Conservation (phyloP, 495 filamentous ascomycete species). For the Hypoxylon subgilvum region DNA sequence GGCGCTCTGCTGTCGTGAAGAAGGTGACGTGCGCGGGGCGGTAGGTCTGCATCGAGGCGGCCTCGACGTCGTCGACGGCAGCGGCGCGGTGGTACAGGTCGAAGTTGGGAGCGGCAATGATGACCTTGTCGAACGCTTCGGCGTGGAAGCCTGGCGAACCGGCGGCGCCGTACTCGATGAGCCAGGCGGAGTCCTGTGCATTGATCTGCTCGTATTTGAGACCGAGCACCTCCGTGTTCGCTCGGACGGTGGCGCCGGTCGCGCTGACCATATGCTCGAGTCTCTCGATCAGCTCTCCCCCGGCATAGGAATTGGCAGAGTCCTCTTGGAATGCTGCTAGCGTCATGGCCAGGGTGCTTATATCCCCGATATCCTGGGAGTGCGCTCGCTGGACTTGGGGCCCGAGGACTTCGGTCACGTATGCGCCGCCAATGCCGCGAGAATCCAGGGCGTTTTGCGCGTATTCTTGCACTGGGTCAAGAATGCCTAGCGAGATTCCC, state of each 20-base stretch:
- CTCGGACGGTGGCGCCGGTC: conserved; percentile 8
- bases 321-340: conserved; percentile 35
- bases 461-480: conserved; percentile 11
- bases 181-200: conserved; percentile 26
- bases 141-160: background rate
- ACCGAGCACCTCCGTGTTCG: conserved; percentile 23
- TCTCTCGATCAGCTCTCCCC: conserved; percentile 31
- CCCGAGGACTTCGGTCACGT: conserved; percentile 46
- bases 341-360: conserved; percentile 23
- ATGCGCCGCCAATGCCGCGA: conserved; percentile 27
- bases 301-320: conserved; percentile 23
- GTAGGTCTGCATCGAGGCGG: conserved; percentile 18
- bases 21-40: conserved; percentile 26
- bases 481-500: conserved; percentile 21
- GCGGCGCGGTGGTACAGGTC: conserved; percentile 16
- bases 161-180: conserved; percentile 15
- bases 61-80: conserved; percentile 16
- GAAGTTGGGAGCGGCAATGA: conserved; percentile 29
- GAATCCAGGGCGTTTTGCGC: conserved; percentile 8
- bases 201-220: conserved; percentile 9
- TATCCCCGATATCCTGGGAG: conserved; percentile 25
- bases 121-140: conserved; percentile 38
- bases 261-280: conserved; percentile 28
- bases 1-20: conserved; percentile 26
- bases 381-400: conserved; percentile 59